A percentile compares a stretch with the other conserved stretches of the same genome.
Evolutionary conservation across 192 early-diverging fungal species (phyloP).

Genomic region (Podila epicladia): DNA sequence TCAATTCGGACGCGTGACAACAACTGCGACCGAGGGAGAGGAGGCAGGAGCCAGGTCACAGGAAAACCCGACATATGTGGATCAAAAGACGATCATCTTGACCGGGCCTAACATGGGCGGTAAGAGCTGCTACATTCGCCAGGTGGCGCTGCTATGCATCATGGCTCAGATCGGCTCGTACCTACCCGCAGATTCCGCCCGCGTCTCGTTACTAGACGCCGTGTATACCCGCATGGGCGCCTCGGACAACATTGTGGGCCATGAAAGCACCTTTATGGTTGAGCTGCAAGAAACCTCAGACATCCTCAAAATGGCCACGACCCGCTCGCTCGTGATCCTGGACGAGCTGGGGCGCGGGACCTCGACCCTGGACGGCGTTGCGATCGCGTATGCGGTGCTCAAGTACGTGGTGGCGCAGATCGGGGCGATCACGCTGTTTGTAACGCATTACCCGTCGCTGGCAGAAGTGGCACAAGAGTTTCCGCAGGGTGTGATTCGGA

Average conservation of each 20-base stretch:
- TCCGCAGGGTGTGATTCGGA: slow-evolving; percentile 29
- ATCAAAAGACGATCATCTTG: slow-evolving; percentile 53
- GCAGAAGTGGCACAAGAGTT: slow-evolving; percentile 53
- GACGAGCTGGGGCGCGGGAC: slow-evolving; percentile 89
- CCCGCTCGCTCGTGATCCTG: slow-evolving; percentile 73
- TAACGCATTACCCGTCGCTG: slow-evolving; percentile 84
- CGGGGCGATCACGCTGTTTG: slow-evolving; percentile 71
- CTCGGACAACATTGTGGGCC: slow-evolving; percentile 69
- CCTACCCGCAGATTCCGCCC: slow-evolving; percentile 73
- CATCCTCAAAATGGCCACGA: slow-evolving; percentile 74
- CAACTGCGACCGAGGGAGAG: slow-evolving; percentile 7
- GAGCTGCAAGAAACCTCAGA: slow-evolving; percentile 78
- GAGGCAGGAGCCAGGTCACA: not conserved
- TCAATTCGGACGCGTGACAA: slow-evolving; percentile 36
- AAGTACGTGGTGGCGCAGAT: slow-evolving; percentile 61
- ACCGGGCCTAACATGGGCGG: slow-evolving; percentile 89
- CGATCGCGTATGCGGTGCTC: slow-evolving; percentile 75
- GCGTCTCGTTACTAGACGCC: slow-evolving; percentile 73
- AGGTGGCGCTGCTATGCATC: slow-evolving; percentile 64
- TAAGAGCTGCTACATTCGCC: slow-evolving; percentile 73
- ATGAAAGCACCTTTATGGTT: slow-evolving; percentile 85
- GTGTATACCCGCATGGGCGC: slow-evolving; percentile 81
- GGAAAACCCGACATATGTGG: slow-evolving; percentile 1
- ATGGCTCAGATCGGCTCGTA: slow-evolving; percentile 82
- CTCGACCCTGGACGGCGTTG: slow-evolving; percentile 75